Evolutionary conservation across 2,329 filamentous ascomycete species (phyloP), one percentile per base, ranked within the genome.

Genomic region (Colletotrichum simmondsii): DNA sequence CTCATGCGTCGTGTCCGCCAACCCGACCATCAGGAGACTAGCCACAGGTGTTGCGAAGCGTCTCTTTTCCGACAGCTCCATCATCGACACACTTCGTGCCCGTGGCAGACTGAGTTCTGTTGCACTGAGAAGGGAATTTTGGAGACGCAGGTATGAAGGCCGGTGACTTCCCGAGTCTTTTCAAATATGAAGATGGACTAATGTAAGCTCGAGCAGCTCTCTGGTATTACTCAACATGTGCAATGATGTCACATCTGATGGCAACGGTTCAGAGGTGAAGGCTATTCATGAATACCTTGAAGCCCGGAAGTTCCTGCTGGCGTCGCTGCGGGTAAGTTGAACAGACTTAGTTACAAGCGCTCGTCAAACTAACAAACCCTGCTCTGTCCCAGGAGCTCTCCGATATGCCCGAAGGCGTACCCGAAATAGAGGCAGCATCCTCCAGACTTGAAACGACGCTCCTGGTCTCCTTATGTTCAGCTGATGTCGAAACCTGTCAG

Each of bases 401-500:
- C 14, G 85, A 88, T 57, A 79, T 90, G 10, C 82, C 87, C 1
- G 86, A 87, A 56, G 90, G 91, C 56, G 83, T 90, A 24, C 81
- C 86, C 1, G 89, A 92, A 75, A 85, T 90, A 37, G 84, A 84
- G 28, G 83, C 84, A 19, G 86, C 88, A 16, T 86, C 85, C 5
- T 87, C 85, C 7, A 90, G 87, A 75, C 83, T 91, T 5, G 92
- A 93, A 80, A 92, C 90, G 0, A 84, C 90, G 1, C 86, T 93
- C 53, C 81, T 93, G 5, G 87, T 92, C 11, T 88, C 90, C 1
- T 84, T 93, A 8, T 93, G 91, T 77, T 92, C 91, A 19, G 86
- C 90, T 7, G 90, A 92, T 71, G 88, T 93, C 46, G 90, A 92
- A 59, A 89, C 87, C 8, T 93, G 92, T 77, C 91, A 91, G 75